Conservation (phyloP, 345 rosid genomes). For the Populus alba region DNA sequence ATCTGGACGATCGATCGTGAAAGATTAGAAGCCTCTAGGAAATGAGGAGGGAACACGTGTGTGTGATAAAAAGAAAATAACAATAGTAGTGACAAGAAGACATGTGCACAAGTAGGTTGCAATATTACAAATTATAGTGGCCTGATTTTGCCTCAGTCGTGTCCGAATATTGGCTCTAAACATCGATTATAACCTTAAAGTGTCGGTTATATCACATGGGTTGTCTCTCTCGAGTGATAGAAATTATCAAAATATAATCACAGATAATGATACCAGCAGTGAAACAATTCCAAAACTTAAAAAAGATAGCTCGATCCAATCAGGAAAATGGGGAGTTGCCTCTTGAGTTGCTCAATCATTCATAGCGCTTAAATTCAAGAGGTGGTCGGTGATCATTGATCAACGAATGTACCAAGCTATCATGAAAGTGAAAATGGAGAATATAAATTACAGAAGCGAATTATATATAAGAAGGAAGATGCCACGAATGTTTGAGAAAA, state of each 20-base stretch:
- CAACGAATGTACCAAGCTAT: background rate
- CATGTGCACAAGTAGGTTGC: background rate
- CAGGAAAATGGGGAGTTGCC: background rate
- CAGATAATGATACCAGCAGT: background rate
- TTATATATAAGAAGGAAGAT: background rate
- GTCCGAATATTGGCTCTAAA: background rate
- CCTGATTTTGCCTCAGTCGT: conserved; percentile 7
- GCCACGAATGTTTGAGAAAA: background rate
- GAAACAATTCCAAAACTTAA: background rate
- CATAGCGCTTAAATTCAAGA: background rate
- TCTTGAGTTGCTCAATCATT: background rate
- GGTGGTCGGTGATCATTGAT: conserved; percentile 8
- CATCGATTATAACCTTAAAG: conserved; percentile 3
- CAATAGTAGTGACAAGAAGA: background rate
- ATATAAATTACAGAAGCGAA: too few relatives aligned
- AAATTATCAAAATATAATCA: background rate
- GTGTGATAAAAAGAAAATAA: background rate
- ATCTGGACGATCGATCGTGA: too few relatives aligned
- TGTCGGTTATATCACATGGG: conserved; percentile 14
- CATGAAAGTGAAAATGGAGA: background rate
- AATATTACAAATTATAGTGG: background rate
- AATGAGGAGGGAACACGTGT: background rate
- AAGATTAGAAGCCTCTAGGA: background rate
- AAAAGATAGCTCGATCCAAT: background rate
- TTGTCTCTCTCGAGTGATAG: conserved; percentile 1